Evolutionary conservation across 805 yeast species (phyloP).

Genomic region (Metschnikowia noctiluminum): DNA sequence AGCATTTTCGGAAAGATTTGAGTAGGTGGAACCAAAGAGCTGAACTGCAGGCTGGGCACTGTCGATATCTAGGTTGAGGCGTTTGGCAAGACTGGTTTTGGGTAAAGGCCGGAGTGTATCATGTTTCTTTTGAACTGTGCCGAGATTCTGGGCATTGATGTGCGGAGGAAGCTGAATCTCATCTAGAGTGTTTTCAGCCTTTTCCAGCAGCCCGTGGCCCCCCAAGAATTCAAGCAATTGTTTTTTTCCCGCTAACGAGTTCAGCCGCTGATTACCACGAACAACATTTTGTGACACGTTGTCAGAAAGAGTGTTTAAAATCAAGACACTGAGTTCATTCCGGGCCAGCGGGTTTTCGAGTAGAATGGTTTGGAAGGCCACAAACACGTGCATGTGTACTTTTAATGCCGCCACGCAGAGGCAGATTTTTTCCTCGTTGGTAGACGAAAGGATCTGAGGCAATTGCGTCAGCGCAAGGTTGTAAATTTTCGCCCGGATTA

Average conservation of each 20-base stretch:
- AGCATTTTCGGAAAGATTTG: slow-evolving; percentile 21
- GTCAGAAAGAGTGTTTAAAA: not conserved
- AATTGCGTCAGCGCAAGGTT: slow-evolving; percentile 28
- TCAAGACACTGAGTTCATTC: not conserved
- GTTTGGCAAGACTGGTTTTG: not conserved
- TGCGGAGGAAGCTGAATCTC: slow-evolving; percentile 36
- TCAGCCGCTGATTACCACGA: not conserved
- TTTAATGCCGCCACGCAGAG: slow-evolving; percentile 26
- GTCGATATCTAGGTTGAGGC: slow-evolving; percentile 8
- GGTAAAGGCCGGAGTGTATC: not conserved
- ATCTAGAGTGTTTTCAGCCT: slow-evolving; percentile 25
- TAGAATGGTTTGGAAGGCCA: not conserved
- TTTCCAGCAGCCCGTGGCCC: slow-evolving; percentile 1
- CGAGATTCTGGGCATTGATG: slow-evolving; percentile 31
- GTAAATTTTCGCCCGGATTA: slow-evolving; percentile 21
- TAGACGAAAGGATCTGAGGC: slow-evolving; percentile 23
- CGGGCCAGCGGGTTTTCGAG: slow-evolving; percentile 10
- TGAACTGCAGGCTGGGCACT: not conserved
- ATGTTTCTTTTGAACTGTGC: slow-evolving; percentile 10
- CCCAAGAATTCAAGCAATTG: slow-evolving; percentile 13
- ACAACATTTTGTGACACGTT: not conserved
- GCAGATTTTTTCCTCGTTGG: slow-evolving; percentile 33
- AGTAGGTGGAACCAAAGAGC: slow-evolving; percentile 18
- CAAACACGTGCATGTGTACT: slow-evolving; percentile 25
- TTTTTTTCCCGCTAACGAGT: slow-evolving; percentile 8